These are phyloP conservation scores for Clarireedia hainanense DNA, from an alignment of 2,329 filamentous ascomycete species.

Conservation along the genomic window DNA sequence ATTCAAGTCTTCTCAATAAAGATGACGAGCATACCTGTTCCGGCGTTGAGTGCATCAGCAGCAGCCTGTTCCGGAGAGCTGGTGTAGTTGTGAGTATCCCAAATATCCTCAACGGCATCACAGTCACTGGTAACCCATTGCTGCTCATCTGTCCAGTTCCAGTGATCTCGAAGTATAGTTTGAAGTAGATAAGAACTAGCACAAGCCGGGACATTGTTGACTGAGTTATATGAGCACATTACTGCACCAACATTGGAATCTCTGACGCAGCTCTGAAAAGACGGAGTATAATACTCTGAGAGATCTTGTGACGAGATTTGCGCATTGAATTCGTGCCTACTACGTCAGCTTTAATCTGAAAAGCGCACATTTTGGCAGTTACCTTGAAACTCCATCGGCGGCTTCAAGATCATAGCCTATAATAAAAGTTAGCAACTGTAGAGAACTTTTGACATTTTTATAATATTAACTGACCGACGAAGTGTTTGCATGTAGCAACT, in stretches of 20 bases:
- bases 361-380: constrained; percentile 14
- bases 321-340: constrained; percentile 41
- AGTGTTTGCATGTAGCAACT: constrained; percentile 53
- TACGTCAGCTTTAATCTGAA: too few species aligned
- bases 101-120: constrained; percentile 51
- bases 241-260: constrained; percentile 49
- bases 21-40: constrained; percentile 1
- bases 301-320: constrained; percentile 53
- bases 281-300: constrained; percentile 58
- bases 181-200: constrained; percentile 54
- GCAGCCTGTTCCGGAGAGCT: constrained; percentile 12
- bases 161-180: constrained; percentile 55
- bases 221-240: constrained; percentile 56
- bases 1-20: too few species aligned
- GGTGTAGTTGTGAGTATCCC: constrained; percentile 32
- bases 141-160: constrained; percentile 53
- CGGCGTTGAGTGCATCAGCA: constrained; percentile 16
- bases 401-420: constrained; percentile 45
- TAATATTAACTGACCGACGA: constrained; percentile 21
- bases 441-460: too few species aligned
- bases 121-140: constrained; percentile 45
- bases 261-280: constrained; percentile 55
- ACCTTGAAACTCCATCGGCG: constrained; percentile 36
- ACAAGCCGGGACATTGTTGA: constrained; percentile 60
- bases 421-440: too few species aligned